Conservation (phyloP, 768 basidiomycete genomes). For the Russula sp. region DNA sequence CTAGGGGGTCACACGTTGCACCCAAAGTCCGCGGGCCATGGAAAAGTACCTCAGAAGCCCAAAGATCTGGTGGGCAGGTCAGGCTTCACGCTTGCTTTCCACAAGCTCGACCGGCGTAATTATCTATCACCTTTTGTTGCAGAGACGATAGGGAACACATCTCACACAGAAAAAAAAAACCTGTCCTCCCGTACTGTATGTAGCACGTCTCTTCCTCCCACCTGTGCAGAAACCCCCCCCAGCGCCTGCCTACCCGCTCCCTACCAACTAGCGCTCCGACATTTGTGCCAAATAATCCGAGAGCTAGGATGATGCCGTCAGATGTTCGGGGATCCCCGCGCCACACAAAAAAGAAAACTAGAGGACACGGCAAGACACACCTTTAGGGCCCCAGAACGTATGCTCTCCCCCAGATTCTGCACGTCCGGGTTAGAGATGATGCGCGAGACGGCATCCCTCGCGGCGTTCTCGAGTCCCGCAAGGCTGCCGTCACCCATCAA, state of each 20-base stretch:
- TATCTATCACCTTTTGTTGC: neutral
- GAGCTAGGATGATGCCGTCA: constrained; percentile 23
- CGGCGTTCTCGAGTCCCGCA: constrained; percentile 53
- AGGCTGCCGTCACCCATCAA: constrained; percentile 42
- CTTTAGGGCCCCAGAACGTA: constrained; percentile 77
- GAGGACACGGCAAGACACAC: too few relatives aligned
- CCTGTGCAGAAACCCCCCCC: neutral
- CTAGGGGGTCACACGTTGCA: too few relatives aligned
- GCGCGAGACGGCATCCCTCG: constrained; percentile 65
- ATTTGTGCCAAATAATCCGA: constrained; percentile 54
- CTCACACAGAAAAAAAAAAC: neutral
- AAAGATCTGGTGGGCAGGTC: neutral
- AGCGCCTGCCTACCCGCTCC: too few relatives aligned
- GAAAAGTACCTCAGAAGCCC: neutral
- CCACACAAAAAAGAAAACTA: neutral
- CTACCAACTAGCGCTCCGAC: constrained; percentile 8
- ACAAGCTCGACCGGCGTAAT: neutral
- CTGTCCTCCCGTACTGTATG: neutral
- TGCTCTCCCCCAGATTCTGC: constrained; percentile 73
- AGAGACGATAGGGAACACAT: neutral
- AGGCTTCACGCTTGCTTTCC: too few relatives aligned
- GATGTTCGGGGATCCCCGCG: neutral
- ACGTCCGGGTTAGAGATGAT: constrained; percentile 83
- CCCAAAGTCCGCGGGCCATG: neutral
- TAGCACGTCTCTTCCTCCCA: neutral